These are phyloP conservation scores for Pharnaceum exiguum DNA, from an alignment of 148 eudicot species.

Conservation along the genomic window DNA sequence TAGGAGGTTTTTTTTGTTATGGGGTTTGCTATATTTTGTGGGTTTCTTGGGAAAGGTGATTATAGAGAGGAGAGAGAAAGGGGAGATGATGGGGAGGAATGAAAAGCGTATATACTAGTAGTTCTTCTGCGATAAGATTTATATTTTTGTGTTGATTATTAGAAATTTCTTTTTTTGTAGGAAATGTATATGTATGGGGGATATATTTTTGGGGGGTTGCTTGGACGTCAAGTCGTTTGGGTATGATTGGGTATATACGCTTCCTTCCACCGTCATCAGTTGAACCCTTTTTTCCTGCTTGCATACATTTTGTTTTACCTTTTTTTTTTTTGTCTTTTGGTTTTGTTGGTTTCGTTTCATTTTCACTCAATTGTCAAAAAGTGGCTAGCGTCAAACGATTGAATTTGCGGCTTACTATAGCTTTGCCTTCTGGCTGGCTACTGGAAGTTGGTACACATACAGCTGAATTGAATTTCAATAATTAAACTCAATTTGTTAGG, in stretches of 20 bases:
- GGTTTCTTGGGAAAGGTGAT: conserved; percentile 7
- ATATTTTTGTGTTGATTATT: too few relatives aligned
- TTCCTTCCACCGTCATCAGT: conserved; percentile 8
- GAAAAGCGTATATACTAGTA: conserved; percentile 9
- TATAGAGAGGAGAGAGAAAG: conserved; percentile 3
- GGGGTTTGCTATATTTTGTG: background rate
- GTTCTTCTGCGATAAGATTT: conserved; percentile 12
- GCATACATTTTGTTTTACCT: background rate
- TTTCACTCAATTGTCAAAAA: too few relatives aligned
- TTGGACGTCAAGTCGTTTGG: conserved; percentile 73
- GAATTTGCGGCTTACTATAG: too few relatives aligned
- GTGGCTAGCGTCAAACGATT: too few relatives aligned
- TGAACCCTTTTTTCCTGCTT: background rate
- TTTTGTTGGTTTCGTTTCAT: too few relatives aligned
- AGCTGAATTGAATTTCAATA: too few relatives aligned
- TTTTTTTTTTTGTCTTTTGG: background rate
- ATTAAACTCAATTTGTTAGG: too few relatives aligned
- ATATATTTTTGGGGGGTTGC: conserved; percentile 36
- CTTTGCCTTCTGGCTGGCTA: too few relatives aligned
- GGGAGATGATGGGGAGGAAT: background rate
- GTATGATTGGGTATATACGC: conserved; percentile 29
- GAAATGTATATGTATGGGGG: too few relatives aligned
- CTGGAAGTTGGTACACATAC: too few relatives aligned
- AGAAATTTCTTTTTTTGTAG: too few relatives aligned
- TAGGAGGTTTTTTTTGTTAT: background rate